Conservation (phyloP, 495 filamentous ascomycete genomes). For the Talaromyces nanjingensis region DNA sequence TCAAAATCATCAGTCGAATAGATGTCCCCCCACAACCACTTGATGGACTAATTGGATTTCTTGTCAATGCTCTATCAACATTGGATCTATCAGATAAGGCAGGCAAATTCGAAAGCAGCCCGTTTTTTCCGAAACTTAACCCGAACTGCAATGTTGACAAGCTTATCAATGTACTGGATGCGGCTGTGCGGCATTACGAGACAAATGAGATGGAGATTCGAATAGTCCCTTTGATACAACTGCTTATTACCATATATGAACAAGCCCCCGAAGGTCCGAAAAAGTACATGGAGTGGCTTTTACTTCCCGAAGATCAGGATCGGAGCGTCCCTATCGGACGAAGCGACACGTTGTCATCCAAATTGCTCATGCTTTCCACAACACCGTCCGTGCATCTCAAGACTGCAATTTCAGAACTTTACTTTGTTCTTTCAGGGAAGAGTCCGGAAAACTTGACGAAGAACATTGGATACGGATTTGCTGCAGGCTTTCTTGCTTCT, state of each 20-base stretch:
- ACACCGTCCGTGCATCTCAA: slow-evolving; percentile 66
- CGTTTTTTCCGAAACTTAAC: slow-evolving; percentile 61
- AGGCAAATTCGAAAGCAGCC: slow-evolving; percentile 31
- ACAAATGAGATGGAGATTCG: slow-evolving; percentile 62
- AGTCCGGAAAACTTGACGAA: slow-evolving; percentile 64
- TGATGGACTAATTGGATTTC: slow-evolving; percentile 50
- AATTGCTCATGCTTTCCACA: slow-evolving; percentile 72
- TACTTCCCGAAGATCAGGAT: slow-evolving; percentile 76
- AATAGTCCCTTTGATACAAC: slow-evolving; percentile 62
- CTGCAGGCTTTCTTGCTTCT: slow-evolving; percentile 79
- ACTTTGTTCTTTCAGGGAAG: slow-evolving; percentile 80
- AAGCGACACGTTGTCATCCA: slow-evolving; percentile 65
- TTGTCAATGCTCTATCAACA: slow-evolving; percentile 77
- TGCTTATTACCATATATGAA: slow-evolving; percentile 65
- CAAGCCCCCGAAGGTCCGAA: slow-evolving; percentile 59
- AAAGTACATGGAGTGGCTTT: slow-evolving; percentile 52
- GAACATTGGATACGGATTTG: slow-evolving; percentile 88
- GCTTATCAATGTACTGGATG: slow-evolving; percentile 67
- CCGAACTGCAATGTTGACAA: slow-evolving; percentile 56
- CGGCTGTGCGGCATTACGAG: slow-evolving; percentile 50
- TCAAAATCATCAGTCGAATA: slow-evolving; percentile 60
- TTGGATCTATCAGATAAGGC: slow-evolving; percentile 56
- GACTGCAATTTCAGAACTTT: slow-evolving; percentile 66
- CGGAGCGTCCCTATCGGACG: slow-evolving; percentile 72
- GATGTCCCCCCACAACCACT: slow-evolving; percentile 51